These are phyloP conservation scores for Dictyostelium purpureum DNA, from an alignment of 78 protist genomes.

Conservation along the genomic window DNA sequence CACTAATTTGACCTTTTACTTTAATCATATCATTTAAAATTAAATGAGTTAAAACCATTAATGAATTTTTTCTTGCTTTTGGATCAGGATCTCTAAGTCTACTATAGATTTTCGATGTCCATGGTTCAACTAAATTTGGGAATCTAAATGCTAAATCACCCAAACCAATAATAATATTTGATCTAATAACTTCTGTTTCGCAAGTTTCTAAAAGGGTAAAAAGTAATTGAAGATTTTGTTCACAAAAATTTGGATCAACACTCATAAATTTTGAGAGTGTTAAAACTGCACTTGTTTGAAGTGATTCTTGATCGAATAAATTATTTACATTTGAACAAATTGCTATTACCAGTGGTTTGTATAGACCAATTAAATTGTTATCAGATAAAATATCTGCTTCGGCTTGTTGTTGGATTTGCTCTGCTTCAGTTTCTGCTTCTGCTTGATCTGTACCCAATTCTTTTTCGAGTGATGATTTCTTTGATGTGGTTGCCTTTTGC, in stretches of 20 bases:
- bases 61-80: constrained; percentile 87
- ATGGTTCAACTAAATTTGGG: constrained; percentile 96
- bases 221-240: constrained; percentile 74
- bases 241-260: constrained; percentile 76
- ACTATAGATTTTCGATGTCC: constrained; percentile 86
- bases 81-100: constrained; percentile 85
- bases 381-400: constrained; percentile 28
- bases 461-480: constrained; percentile 47
- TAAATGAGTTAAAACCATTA: constrained; percentile 95
- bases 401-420: constrained; percentile 46
- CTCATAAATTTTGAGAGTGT: constrained; percentile 90
- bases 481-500: neutral
- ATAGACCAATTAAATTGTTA: constrained; percentile 79
- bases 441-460: constrained; percentile 85
- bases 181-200: constrained; percentile 44
- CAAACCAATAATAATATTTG: constrained; percentile 91
- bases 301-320: neutral
- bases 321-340: constrained; percentile 53
- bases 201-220: constrained; percentile 65
- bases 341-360: constrained; percentile 53
- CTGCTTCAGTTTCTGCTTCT: constrained; percentile 71
- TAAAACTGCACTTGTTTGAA: constrained; percentile 80
- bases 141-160: constrained; percentile 93
- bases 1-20: constrained; percentile 56
- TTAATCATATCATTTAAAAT: constrained; percentile 96